Base-by-base conservation (phyloP, 176 grass and related monocot genomes). In the Ananas comosus region DNA sequence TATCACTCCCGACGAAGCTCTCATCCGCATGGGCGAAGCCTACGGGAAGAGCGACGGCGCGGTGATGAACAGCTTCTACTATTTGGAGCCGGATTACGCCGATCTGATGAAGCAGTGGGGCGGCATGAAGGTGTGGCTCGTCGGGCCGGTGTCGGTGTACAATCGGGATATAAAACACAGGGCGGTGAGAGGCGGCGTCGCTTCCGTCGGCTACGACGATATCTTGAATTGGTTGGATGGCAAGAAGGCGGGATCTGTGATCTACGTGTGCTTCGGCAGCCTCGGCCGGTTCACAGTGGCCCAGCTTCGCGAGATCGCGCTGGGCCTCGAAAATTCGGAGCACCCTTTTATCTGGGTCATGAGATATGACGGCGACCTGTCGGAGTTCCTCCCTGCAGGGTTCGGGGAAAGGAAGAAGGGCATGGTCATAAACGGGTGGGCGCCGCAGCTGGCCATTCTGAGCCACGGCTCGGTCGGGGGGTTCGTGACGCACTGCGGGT, bases 191-290 rank as follows among this genome's bases (percentile, higher is more conserved):
- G 56, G 71, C 70, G 23, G 4, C n/a, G 14, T 7, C 4, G 48
- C 52, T 29, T 88, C 83, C 3, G 48, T 69, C 1, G 58, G 74
- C 48, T 63, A 64, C 1, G 64, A 75, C 13, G 48, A 78, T 13
- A 75, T 61, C 76, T 66, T 75, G 48, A 67, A 14, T 1, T 94
- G 91, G 91, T 71, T 94, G 1, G 72, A 89, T 50, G 11, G 3
- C 4, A 86, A 72, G 24, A 68, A 19, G 11, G 4, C 10, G 0
- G 48, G 65, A 51, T 89, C 83, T 0, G 86, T 89, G 19, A 64
- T 87, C 66, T 94, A 94, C 71, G 72, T 87, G 3, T 80, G 77
- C 64, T 94, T 94, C 49, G 91, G 86, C 11, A 83, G 82, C 63
- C 51, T 86, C 4, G 0, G 50, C 12, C n/a, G 12, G 29, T 80